Conservation (phyloP, 768 basidiomycete genomes). For the Ephemerocybe angulata region DNA sequence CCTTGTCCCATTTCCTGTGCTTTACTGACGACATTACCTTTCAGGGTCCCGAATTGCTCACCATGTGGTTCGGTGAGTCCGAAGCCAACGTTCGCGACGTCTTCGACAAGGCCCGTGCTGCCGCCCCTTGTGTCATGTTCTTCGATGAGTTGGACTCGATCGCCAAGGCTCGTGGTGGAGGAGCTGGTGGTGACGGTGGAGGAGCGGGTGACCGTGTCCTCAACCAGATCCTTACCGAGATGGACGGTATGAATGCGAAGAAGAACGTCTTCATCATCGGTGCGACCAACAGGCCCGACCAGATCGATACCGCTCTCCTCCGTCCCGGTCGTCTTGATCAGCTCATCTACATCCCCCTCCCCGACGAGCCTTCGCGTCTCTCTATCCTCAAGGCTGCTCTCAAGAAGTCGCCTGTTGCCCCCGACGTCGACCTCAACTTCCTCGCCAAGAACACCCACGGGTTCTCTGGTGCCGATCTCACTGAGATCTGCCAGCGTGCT, state of each 20-base stretch:
- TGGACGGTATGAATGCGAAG: constrained; percentile 98
- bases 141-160: constrained; percentile 99
- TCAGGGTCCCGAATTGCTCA: constrained; percentile 92
- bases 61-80: constrained; percentile 99
- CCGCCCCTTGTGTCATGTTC: constrained; percentile 99
- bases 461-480: constrained; percentile 98
- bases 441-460: constrained; percentile 92
- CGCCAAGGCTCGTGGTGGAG: constrained; percentile 92
- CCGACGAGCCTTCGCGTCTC: constrained; percentile 87
- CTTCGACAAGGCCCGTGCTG: constrained; percentile 99
- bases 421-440: constrained; percentile 79
- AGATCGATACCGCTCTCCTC: constrained; percentile 88
- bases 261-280: constrained; percentile 99
- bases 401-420: constrained; percentile 86
- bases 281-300: constrained; percentile 94
- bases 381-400: constrained; percentile 90
- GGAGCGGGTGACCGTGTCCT: constrained; percentile 98
- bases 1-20: neutral
- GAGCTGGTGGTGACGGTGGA: constrained; percentile 88
- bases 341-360: constrained; percentile 98
- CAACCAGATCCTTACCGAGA: constrained; percentile 95
- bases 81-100: constrained; percentile 99
- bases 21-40: constrained; percentile 14
- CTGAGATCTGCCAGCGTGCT: constrained; percentile 98
- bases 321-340: constrained; percentile 99